A percentile compares a stretch with the other conserved stretches of the same genome.
phyloP scores from a whole-genome alignment of 352 stramenopile species.

The Pythium pyrilobum region DNA sequence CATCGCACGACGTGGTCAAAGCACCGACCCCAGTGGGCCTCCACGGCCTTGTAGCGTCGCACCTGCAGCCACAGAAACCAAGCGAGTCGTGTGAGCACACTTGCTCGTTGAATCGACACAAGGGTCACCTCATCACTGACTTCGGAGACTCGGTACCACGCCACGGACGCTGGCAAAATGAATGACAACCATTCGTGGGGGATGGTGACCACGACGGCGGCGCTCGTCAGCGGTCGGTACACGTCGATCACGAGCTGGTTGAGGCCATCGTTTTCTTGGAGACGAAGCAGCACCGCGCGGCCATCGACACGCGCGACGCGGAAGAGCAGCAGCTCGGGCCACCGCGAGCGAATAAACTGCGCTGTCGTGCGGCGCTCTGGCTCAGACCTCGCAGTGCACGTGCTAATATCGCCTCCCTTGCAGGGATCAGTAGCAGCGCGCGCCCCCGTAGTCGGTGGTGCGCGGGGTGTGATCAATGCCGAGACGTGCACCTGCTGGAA shows the following conservation, averaged over 20 bases:
- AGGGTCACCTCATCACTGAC: too few species aligned
- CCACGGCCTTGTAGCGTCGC: conserved; percentile 20
- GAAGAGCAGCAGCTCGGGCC: conserved; percentile 14
- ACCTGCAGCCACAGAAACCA: conserved; percentile 3
- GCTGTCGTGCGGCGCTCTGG: background rate
- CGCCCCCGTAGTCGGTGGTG: too few species aligned
- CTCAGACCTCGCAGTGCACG: background rate
- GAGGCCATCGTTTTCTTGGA: conserved; percentile 19
- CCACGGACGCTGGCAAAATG: conserved; percentile 12
- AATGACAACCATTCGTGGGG: conserved; percentile 17
- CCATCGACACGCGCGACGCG: conserved; percentile 12
- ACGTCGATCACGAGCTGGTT: conserved; percentile 15
- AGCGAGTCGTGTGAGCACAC: background rate
- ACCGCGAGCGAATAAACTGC: conserved; percentile 9
- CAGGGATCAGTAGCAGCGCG: too few species aligned
- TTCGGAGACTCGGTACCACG: conserved; percentile 16
- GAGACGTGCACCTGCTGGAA: background rate
- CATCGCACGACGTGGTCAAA: conserved; percentile 14
- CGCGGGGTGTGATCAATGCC: conserved; percentile 1
- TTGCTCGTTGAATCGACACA: too few species aligned
- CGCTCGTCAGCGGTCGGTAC: conserved; percentile 20
- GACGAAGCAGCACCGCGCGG: conserved; percentile 12
- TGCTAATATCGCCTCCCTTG: too few species aligned
- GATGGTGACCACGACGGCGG: background rate
- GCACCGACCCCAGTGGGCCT: conserved; percentile 21